Evolutionary conservation across 176 grass and related monocot species (phyloP).

Genomic region (Oryza glaberrima): DNA sequence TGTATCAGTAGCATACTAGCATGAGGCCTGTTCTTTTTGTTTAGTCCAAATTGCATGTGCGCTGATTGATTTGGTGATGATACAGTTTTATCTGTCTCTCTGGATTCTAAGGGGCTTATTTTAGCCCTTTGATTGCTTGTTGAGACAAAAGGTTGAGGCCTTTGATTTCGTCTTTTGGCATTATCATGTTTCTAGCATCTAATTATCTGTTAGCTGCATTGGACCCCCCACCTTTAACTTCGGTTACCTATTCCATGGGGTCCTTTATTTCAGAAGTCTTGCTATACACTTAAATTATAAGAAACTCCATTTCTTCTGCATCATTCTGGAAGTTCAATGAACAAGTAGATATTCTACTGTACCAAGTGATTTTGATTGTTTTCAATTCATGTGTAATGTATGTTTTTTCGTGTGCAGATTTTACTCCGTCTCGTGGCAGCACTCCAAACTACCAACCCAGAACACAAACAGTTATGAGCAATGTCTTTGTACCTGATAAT

Average conservation of each 20-base stretch:
- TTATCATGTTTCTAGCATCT: constrained; percentile 35
- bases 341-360: constrained; percentile 8
- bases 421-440: constrained; percentile 88
- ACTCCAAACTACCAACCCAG: constrained; percentile 70
- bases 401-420: constrained; percentile 54
- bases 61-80: constrained; percentile 43
- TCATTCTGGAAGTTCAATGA: constrained; percentile 27
- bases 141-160: constrained; percentile 43
- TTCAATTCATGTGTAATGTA: constrained; percentile 7
- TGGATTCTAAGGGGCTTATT: constrained; percentile 39
- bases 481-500: constrained; percentile 42
- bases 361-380: constrained; percentile 7
- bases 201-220: constrained; percentile 13
- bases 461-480: constrained; percentile 47
- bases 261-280: constrained; percentile 25
- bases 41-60: constrained; percentile 39
- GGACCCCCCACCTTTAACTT: constrained; percentile 29
- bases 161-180: constrained; percentile 44
- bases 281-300: constrained; percentile 24
- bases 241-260: constrained; percentile 36
- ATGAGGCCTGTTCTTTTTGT: constrained; percentile 33
- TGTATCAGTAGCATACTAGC: constrained; percentile 36
- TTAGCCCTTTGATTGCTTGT: constrained; percentile 37
- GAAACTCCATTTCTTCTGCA: constrained; percentile 9
- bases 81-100: constrained; percentile 27